Percentiles rank a stretch among this genome's conserved stretches.
These are phyloP conservation scores for Ophidiomyces ophidiicola DNA, from an alignment of 2,329 filamentous ascomycete species.

Conservation along the genomic window DNA sequence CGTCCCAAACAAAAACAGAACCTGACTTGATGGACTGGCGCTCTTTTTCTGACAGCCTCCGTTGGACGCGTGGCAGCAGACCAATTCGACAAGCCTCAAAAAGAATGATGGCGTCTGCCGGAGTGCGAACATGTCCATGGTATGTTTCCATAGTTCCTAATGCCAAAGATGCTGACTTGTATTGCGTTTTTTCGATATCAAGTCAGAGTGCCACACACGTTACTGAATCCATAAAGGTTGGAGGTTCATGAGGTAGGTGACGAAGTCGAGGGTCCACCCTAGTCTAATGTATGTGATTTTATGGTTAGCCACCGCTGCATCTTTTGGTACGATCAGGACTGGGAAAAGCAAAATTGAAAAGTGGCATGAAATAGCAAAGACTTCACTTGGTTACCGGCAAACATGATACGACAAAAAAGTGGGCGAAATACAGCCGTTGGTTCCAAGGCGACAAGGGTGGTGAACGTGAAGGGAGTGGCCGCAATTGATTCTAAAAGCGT, in stretches of 20 bases:
- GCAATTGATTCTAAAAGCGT: too few species aligned
- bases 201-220: not conserved
- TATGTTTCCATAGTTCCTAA: slow-evolving; percentile 80
- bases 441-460: too few species aligned
- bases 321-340: too few species aligned
- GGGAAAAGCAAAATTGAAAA: too few species aligned
- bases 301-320: too few species aligned
- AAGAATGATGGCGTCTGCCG: slow-evolving; percentile 91
- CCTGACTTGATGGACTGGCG: slow-evolving; percentile 90
- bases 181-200: not conserved
- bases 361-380: too few species aligned
- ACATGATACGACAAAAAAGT: too few species aligned
- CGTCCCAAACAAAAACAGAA: slow-evolving; percentile 99
- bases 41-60: slow-evolving; percentile 90
- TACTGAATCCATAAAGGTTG: not conserved
- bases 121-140: slow-evolving; percentile 86
- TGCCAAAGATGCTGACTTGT: not conserved
- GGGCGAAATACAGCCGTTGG: too few species aligned
- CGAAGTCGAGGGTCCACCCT: too few species aligned
- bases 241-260: not conserved
- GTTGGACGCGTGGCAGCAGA: slow-evolving; percentile 78
- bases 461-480: too few species aligned
- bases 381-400: too few species aligned
- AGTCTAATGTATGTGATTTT: too few species aligned
- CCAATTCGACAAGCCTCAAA: slow-evolving; percentile 93